Evolutionary conservation across 2,329 filamentous ascomycete genomes (phyloP), one percentile per base, ranked within the genome.

Genomic region (Aureobasidium leucospermi): DNA sequence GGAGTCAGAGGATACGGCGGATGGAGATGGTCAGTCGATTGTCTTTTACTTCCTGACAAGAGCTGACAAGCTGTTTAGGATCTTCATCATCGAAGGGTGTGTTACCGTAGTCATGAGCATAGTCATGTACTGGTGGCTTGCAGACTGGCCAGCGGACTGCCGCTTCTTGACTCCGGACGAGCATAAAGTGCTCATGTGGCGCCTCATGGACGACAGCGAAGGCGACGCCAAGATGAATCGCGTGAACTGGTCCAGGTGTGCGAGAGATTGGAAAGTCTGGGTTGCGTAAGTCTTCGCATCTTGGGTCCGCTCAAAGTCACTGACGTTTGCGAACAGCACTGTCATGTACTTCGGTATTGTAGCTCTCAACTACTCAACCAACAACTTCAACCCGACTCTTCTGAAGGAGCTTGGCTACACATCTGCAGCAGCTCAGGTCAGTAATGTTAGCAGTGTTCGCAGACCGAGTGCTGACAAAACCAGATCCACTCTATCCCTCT

Each of bases 191-290:
- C 71, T 82, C 2, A 67, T 76, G 31, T 67, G 69, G 13, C 74
- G 77, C 3, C 64, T 80, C 7, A 67, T 68, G 15, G 59, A 60
- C 16, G 29, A 59, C 32, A 62, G 66, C 3, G 71, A 74, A 3
- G 78, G 72, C 16, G 74, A 75, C 3, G 74, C 73, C 2, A 74
- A 70, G 52, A 84, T 84, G 81, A 74, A 83, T 60, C 77, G 76
- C 8, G 71, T 82, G 2, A 78, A 82, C 62, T 59, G 58, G 58
- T 43, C 34, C 39, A 48, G 58, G n/a, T 59, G 58, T 46, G 46
- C 41, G 11, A 46, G 23, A 38, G 58, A 59, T 23, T 59, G 58
- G 58, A 59, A 59, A 15, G 58, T 59, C 31, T 59, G 58, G 58
- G n/a, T 59, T 11, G 58, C 28, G 58, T 59, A 32, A 31, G 58